Percentiles rank a stretch among this genome's conserved stretches.
Conservation (phyloP, 345 rosid species). For the Nephelium lappaceum region DNA sequence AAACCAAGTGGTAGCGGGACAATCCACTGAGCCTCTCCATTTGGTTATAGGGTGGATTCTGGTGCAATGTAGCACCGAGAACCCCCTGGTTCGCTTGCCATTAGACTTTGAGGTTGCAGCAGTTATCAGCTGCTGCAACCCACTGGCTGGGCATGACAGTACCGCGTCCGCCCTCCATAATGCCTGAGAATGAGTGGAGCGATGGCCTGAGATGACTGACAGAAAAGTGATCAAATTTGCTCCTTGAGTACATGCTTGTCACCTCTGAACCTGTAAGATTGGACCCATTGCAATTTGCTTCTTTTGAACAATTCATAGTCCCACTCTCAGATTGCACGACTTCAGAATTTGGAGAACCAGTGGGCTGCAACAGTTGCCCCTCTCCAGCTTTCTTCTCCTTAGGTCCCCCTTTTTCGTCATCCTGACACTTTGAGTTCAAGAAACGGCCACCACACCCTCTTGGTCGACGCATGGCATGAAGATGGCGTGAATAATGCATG, state of each 20-base stretch:
- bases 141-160: conserved; percentile 73
- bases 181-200: conserved; percentile 44
- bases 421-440: conserved; percentile 58
- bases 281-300: conserved; percentile 43
- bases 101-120: conserved; percentile 68
- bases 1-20: conserved; percentile 48
- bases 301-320: conserved; percentile 60
- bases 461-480: conserved; percentile 95
- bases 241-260: conserved; percentile 64
- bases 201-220: conserved; percentile 43
- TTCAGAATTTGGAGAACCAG: conserved; percentile 79
- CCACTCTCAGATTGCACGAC: conserved; percentile 78
- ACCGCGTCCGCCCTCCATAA: conserved; percentile 46
- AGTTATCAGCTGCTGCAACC: conserved; percentile 60
- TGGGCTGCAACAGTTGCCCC: conserved; percentile 34
- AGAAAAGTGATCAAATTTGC: conserved; percentile 32
- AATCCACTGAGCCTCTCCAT: conserved; percentile 31
- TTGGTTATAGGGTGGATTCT: conserved; percentile 38
- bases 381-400: conserved; percentile 36
- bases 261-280: conserved; percentile 71
- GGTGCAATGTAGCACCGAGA: conserved; percentile 30
- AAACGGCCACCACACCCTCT: conserved; percentile 98
- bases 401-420: conserved; percentile 30
- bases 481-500: conserved; percentile 92
- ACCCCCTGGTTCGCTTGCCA: conserved; percentile 28